Conservation (phyloP, 2,329 filamentous ascomycete species). For the Blastomyces parvus region DNA sequence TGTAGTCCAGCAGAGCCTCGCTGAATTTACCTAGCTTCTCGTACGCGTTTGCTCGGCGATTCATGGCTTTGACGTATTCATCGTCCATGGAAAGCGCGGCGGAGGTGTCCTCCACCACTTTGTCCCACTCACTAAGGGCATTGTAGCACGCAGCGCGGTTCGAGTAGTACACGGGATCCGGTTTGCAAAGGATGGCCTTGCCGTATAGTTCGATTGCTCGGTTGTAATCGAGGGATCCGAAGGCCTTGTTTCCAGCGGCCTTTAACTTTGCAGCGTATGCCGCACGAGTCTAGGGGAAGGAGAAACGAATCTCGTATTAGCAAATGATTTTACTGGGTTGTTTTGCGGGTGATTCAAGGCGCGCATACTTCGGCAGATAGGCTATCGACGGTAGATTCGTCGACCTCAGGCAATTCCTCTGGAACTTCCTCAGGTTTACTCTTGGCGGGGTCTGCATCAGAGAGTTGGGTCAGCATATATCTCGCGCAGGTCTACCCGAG, state of each 20-base stretch:
- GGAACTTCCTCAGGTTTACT: conserved; percentile 38
- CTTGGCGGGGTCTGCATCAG: not conserved
- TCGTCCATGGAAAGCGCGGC: conserved; percentile 88
- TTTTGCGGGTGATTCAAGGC: conserved; percentile 1
- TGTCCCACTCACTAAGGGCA: conserved; percentile 83
- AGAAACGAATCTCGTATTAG: conserved; percentile 1
- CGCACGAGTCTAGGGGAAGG: conserved; percentile 56
- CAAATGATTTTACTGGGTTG: not conserved
- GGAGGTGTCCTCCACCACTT: conserved; percentile 93
- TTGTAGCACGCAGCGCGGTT: conserved; percentile 98
- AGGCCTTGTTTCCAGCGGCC: conserved; percentile 91
- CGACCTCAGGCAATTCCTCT: conserved; percentile 60
- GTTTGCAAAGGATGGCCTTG: conserved; percentile 92
- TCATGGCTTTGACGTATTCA: conserved; percentile 95
- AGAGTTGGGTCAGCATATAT: not conserved
- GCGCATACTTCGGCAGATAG: conserved; percentile 40
- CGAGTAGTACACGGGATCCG: conserved; percentile 96
- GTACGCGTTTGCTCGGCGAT: conserved; percentile 92
- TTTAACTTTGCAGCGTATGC: conserved; percentile 87
- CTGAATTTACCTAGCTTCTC: conserved; percentile 86
- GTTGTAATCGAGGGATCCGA: conserved; percentile 87
- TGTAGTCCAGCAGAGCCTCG: conserved; percentile 94
- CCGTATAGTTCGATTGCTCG: conserved; percentile 90
- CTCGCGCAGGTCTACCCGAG: not conserved
- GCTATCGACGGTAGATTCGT: conserved; percentile 39